phyloP scores from a whole-genome alignment of 352 stramenopile species.

The Phytophthora kernoviae region DNA sequence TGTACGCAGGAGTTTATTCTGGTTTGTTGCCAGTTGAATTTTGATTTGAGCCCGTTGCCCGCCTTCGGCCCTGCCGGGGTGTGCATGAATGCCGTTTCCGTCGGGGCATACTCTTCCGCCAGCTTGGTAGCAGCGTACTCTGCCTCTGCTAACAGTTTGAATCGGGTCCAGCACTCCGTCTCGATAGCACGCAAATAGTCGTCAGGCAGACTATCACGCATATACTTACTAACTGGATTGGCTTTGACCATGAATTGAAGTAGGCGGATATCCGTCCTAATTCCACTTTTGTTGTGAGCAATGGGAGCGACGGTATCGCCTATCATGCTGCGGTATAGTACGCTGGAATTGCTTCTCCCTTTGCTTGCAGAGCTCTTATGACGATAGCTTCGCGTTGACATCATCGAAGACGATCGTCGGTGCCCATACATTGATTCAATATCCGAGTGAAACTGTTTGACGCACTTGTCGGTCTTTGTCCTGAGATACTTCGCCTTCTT shows the following conservation, averaged over 20 bases:
- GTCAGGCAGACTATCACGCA: conserved; percentile 47
- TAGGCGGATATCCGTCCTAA: conserved; percentile 14
- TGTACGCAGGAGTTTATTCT: conserved; percentile 1
- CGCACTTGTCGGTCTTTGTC: conserved; percentile 45
- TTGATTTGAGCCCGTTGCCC: conserved; percentile 19
- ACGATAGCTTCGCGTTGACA: conserved; percentile 11
- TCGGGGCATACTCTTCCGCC: conserved; percentile 39
- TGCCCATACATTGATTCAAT: conserved; percentile 16
- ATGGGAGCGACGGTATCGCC: conserved; percentile 11
- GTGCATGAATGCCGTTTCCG: conserved; percentile 4
- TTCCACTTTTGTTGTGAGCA: not conserved
- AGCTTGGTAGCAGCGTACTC: conserved; percentile 34
- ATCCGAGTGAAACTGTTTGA: conserved; percentile 29
- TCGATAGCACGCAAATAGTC: conserved; percentile 45
- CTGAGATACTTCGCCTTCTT: conserved; percentile 71
- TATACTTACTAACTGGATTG: conserved; percentile 65
- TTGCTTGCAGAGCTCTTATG: conserved; percentile 20
- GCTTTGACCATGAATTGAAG: conserved; percentile 57
- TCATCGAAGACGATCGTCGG: conserved; percentile 17
- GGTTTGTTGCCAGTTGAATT: conserved; percentile 17
- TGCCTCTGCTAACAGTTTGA: conserved; percentile 41
- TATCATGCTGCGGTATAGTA: conserved; percentile 21
- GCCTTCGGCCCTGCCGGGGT: not conserved
- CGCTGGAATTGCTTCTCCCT: conserved; percentile 18
- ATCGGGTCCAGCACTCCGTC: conserved; percentile 58